A percentile compares a stretch with the other conserved stretches of the same genome.
Evolutionary conservation across 2,329 filamentous ascomycete genomes (phyloP).

Genomic region (Camptophora hylomeconis): DNA sequence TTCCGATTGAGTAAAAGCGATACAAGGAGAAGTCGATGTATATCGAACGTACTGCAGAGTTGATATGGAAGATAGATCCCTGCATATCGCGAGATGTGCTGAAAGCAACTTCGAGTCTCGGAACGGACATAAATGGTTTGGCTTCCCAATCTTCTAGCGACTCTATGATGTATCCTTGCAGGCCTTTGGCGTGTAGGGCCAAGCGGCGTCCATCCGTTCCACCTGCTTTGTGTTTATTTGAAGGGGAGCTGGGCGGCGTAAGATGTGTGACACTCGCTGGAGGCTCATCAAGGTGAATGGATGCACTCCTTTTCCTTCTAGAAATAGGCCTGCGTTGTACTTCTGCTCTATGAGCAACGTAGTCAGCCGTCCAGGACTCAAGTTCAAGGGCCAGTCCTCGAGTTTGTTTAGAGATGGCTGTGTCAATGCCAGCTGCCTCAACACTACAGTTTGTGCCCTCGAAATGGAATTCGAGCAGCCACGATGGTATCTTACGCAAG

Average conservation of each 20-base stretch:
- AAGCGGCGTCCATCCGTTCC: conserved; percentile 62
- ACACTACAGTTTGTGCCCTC: conserved; percentile 82
- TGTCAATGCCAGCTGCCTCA: conserved; percentile 80
- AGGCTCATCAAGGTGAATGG: conserved; percentile 53
- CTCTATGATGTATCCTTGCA: conserved; percentile 87
- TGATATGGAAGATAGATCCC: conserved; percentile 76
- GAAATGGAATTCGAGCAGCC: conserved; percentile 72
- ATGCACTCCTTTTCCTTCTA: conserved; percentile 63
- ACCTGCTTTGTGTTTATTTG: conserved; percentile 35
- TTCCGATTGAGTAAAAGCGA: conserved; percentile 76
- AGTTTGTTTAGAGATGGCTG: conserved; percentile 66
- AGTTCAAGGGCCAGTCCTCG: conserved; percentile 76
- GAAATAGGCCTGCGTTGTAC: conserved; percentile 39
- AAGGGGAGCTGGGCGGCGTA: conserved; percentile 34
- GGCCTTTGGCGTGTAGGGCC: conserved; percentile 63
- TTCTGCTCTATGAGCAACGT: conserved; percentile 68
- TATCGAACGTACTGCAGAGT: conserved; percentile 66
- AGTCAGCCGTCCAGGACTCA: conserved; percentile 78
- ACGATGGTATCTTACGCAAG: conserved; percentile 64
- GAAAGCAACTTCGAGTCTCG: conserved; percentile 74
- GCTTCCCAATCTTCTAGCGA: conserved; percentile 69
- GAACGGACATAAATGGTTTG: conserved; percentile 75
- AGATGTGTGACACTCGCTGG: conserved; percentile 42
- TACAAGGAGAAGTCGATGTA: conserved; percentile 85
- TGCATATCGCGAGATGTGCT: conserved; percentile 76